Percentiles rank a stretch among this genome's conserved stretches.
phyloP scores from a whole-genome alignment of 106 monocot genomes.

The Gastrodia elata region DNA sequence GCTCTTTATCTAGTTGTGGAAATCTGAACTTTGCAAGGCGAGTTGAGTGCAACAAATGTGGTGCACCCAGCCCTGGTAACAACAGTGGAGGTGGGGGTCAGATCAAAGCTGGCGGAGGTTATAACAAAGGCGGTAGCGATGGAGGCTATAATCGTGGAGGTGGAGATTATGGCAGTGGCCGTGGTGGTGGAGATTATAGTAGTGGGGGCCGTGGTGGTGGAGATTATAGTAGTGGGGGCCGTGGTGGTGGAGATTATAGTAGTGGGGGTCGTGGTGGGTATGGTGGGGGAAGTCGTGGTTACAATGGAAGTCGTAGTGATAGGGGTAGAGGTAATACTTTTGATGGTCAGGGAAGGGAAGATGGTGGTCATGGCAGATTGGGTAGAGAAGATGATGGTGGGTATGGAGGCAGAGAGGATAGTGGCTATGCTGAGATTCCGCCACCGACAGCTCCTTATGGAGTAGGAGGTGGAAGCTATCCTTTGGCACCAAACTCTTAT shows the following conservation, averaged over 20 bases:
- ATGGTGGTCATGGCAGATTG: conserved; percentile 8
- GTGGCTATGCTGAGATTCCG: conserved; percentile 54
- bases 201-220: conserved; percentile 14
- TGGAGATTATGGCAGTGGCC: conserved; percentile 22
- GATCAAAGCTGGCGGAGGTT: conserved; percentile 25
- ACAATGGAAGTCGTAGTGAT: conserved; percentile 24
- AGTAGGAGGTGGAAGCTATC: conserved; percentile 51
- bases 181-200: conserved; percentile 4
- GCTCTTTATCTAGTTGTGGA: conserved; percentile 54
- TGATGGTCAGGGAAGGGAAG: conserved; percentile 1
- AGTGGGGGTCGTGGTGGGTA: conserved; percentile 14
- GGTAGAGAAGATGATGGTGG: conserved; percentile 36
- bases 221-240: not conserved
- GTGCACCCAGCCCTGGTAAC: conserved; percentile 47
- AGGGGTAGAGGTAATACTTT: conserved; percentile 25
- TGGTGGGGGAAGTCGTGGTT: conserved; percentile 25
- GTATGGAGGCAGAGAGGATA: conserved; percentile 34
- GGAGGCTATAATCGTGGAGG: conserved; percentile 16
- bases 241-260: conserved; percentile 16
- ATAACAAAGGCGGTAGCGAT: conserved; percentile 18
- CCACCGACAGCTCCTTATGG: conserved; percentile 36
- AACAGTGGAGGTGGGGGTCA: conserved; percentile 41
- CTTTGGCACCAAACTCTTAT: conserved; percentile 37
- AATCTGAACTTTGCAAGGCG: conserved; percentile 93
- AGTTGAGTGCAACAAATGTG: conserved; percentile 94